These are phyloP conservation scores for Solanum tarapatanum DNA, from an alignment of 257 asterid species.

Conservation along the genomic window DNA sequence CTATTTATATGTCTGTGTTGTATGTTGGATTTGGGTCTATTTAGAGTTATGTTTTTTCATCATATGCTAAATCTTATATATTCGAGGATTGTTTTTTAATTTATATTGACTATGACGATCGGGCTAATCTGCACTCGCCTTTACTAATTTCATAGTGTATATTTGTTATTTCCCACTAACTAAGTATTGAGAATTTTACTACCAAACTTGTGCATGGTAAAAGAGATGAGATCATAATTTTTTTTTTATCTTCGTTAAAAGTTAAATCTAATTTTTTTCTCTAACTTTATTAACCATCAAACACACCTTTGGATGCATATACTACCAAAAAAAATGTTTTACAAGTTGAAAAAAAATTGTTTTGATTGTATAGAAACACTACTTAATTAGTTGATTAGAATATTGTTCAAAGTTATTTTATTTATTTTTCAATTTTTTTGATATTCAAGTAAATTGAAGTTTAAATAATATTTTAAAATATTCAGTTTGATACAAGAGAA, in stretches of 20 bases:
- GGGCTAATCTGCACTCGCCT: not conserved
- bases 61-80: not conserved
- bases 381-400: not conserved
- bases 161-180: not conserved
- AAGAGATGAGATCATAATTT: not conserved
- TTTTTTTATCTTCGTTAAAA: not conserved
- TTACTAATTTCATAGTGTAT: not conserved
- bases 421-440: not conserved
- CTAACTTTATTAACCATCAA: not conserved
- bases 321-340: not conserved
- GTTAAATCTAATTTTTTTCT: not conserved
- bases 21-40: not conserved
- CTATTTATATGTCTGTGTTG: not conserved
- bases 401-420: not conserved
- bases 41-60: not conserved
- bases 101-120: not conserved
- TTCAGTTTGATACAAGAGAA: not conserved
- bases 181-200: not conserved
- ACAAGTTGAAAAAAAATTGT: not conserved
- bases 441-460: not conserved
- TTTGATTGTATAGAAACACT: not conserved
- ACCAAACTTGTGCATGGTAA: not conserved
- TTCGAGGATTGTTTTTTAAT: fast-evolving
- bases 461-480: not conserved
- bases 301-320: not conserved